Conservation (phyloP, 345 rosid species). For the Passiflora organensis region DNA sequence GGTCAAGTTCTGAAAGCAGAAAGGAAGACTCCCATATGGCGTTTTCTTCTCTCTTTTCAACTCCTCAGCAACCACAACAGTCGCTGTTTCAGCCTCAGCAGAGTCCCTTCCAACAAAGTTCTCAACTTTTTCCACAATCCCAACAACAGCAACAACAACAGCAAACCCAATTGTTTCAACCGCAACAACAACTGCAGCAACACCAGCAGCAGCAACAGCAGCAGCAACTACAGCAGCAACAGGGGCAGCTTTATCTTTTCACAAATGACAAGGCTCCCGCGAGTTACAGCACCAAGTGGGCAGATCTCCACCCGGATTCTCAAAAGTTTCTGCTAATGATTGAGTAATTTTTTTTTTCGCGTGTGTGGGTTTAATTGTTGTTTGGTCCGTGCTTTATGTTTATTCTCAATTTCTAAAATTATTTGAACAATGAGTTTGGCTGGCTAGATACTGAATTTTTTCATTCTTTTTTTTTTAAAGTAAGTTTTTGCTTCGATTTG, state of each 20-base stretch:
- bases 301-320: constrained; percentile 91
- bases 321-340: constrained; percentile 79
- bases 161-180: constrained; percentile 17
- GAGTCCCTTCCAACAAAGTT: constrained; percentile 16
- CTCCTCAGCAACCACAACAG: constrained; percentile 59
- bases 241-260: constrained; percentile 63
- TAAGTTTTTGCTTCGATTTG: too few relatives aligned
- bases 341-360: constrained; percentile 36
- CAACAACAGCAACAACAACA: constrained; percentile 35
- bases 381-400: too few relatives aligned
- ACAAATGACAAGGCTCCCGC: constrained; percentile 88
- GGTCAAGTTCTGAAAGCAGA: not conserved
- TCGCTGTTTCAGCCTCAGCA: constrained; percentile 22
- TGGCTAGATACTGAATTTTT: too few relatives aligned
- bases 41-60: constrained; percentile 41
- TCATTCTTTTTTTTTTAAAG: too few relatives aligned
- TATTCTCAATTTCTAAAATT: too few relatives aligned
- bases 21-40: constrained; percentile 40
- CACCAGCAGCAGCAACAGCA: constrained; percentile 35
- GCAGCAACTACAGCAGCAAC: constrained; percentile 42
- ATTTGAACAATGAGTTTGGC: too few relatives aligned
- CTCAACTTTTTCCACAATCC: constrained; percentile 39
- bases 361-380: too few relatives aligned
- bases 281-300: constrained; percentile 86
- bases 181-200: constrained; percentile 26